A percentile compares a stretch with the other conserved stretches of the same genome.
Conservation (phyloP, 202 grass and related monocot genomes). For the Elaeis oleifera region DNA sequence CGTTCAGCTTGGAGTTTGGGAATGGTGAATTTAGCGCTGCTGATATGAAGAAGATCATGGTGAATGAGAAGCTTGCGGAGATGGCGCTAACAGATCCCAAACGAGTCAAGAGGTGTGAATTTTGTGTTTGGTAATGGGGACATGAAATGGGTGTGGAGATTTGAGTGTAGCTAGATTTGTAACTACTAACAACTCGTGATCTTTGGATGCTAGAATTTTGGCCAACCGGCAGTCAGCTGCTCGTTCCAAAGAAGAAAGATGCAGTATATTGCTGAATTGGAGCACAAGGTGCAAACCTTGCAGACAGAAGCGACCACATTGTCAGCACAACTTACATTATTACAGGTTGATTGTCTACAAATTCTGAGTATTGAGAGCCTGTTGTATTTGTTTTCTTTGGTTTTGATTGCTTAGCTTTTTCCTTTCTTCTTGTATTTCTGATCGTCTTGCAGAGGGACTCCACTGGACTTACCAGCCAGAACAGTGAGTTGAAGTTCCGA, state of each 20-base stretch:
- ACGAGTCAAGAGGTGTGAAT: slow-evolving; percentile 70
- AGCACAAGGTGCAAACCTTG: slow-evolving; percentile 67
- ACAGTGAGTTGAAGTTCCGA: slow-evolving; percentile 71
- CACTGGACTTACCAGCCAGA: slow-evolving; percentile 38
- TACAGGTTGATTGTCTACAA: slow-evolving; percentile 42
- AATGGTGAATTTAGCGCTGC: slow-evolving; percentile 49
- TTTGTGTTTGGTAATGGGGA: no score
- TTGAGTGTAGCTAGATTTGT: no score
- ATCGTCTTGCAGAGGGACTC: slow-evolving; percentile 42
- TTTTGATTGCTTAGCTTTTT: slow-evolving; percentile 1
- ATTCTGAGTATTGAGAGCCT: not conserved
- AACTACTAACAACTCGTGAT: not conserved
- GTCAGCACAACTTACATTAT: slow-evolving; percentile 32
- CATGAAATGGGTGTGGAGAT: no score
- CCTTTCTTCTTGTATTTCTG: slow-evolving; percentile 7
- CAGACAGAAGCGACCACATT: slow-evolving; percentile 57
- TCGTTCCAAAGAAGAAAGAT: slow-evolving; percentile 84
- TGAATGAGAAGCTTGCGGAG: slow-evolving; percentile 49
- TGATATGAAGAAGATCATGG: slow-evolving; percentile 75
- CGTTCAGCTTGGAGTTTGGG: slow-evolving; percentile 30
- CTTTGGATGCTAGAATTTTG: slow-evolving; percentile 50
- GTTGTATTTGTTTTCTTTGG: not conserved
- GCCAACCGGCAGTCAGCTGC: slow-evolving; percentile 70
- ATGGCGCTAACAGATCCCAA: slow-evolving; percentile 70
- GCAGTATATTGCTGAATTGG: slow-evolving; percentile 61